Base-by-base conservation (phyloP, 2,329 filamentous ascomycete genomes). In the Tolypocladium nubicola region DNA sequence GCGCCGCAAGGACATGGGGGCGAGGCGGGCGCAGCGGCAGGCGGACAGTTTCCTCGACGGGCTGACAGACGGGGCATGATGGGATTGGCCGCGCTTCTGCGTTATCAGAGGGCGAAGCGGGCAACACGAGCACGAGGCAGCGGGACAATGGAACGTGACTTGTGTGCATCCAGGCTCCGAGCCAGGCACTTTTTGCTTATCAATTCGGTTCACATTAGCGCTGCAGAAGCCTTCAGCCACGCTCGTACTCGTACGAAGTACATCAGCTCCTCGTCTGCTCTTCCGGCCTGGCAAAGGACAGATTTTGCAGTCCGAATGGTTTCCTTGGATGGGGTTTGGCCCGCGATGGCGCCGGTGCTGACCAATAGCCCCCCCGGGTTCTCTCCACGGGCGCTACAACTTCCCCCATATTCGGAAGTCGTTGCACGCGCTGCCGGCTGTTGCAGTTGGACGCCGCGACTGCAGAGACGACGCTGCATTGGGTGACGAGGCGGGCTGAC, bases 11-110 rank as follows among this genome's bases (percentile, higher is more conserved):
- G 80, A 83, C 62, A 81, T 90, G 63, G 84, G 85, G 74, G 75
- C 74, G 62, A 75, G 77, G 64, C 76, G 82, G 68, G 82, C 81
- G 37, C 86, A 84, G 71, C 85, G 83, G 65, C 79, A 87, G 70
- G 88, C 89, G 39, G 87, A 89, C 64, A 81, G 75, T 61, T 94
- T 94, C 70, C 69, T 95, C 64, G 82, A 86, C 56, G 80, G 80
- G 21, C 70, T 88, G 59, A 61, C 60, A 50, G 61, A 58, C 37
- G 50, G 53, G 40, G 41, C 23, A 47, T 55, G 40, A 43, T n/a
- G 53, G 39, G 53, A 43, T 55, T 50, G 47, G 47, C 47, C 16
- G 47, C 47, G 16, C 1, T 35, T 4, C 30, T 11, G 30, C 33
- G 19, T 41, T 47, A 19, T 40, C 43, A 19, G 19, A 45, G 26